phyloP scores from a whole-genome alignment of 2,329 filamentous ascomycete species.

The Pseudonectria buxi region DNA sequence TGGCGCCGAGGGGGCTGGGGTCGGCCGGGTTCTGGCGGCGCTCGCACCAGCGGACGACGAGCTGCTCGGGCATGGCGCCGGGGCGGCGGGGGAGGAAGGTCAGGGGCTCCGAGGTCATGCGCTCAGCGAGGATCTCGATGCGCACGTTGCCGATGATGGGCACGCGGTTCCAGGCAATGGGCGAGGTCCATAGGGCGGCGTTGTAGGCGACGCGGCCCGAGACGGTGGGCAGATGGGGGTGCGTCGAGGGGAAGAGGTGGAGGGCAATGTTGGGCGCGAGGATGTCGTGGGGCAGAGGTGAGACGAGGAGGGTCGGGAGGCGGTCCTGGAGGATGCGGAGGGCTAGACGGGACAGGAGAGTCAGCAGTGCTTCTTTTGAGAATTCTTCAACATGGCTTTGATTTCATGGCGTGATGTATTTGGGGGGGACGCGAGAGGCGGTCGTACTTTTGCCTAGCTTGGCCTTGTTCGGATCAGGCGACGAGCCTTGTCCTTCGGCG shows the following conservation, averaged over 20 bases:
- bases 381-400: too few species aligned
- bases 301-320: conserved; percentile 60
- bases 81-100: conserved; percentile 41
- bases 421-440: not conserved
- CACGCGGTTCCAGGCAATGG: conserved; percentile 89
- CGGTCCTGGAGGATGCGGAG: conserved; percentile 59
- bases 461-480: conserved; percentile 49
- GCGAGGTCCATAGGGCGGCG: conserved; percentile 91
- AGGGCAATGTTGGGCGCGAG: conserved; percentile 68
- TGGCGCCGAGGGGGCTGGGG: conserved; percentile 30
- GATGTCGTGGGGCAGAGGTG: conserved; percentile 65
- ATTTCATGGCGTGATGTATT: too few species aligned
- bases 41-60: conserved; percentile 82
- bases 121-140: conserved; percentile 81
- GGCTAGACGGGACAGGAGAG: conserved; percentile 34
- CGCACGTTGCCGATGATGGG: conserved; percentile 86
- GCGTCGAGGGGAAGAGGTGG: conserved; percentile 67
- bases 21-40: conserved; percentile 22
- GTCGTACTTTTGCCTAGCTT: conserved; percentile 57
- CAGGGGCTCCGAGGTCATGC: conserved; percentile 62
- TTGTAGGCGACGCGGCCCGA: conserved; percentile 85
- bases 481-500: conserved; percentile 24
- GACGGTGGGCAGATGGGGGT: conserved; percentile 86
- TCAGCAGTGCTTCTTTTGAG: too few species aligned
- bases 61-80: conserved; percentile 64